Evolutionary conservation across 495 filamentous ascomycete genomes (phyloP).

Genomic region (Penicillium turbatum): DNA sequence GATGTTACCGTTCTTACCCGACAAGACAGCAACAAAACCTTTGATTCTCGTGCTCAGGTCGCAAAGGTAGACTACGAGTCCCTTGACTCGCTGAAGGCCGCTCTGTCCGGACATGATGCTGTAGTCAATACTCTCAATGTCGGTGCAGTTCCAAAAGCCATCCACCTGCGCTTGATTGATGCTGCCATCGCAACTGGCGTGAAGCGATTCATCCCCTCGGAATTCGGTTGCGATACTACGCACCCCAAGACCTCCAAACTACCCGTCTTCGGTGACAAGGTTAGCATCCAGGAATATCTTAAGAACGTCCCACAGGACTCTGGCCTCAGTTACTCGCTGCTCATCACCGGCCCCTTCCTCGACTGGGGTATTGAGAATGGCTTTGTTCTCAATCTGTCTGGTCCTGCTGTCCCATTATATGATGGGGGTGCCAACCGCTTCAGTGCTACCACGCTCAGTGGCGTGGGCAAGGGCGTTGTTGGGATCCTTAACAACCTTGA

Average conservation of each 20-base stretch:
- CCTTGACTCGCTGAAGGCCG: conserved; percentile 41
- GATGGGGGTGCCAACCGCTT: conserved; percentile 52
- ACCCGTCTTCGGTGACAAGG: conserved; percentile 47
- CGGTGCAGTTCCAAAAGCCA: conserved; percentile 20
- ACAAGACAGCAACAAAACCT: conserved; percentile 30
- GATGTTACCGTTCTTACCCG: conserved; percentile 57
- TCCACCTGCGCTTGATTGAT: conserved; percentile 52
- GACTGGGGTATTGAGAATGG: conserved; percentile 45
- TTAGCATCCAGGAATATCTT: conserved; percentile 46
- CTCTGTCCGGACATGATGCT: conserved; percentile 37
- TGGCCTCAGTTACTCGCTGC: conserved; percentile 46
- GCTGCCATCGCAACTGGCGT: conserved; percentile 57
- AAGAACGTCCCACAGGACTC: conserved; percentile 32
- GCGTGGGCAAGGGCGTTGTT: conserved; percentile 46
- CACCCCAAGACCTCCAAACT: conserved; percentile 35
- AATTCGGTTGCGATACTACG: conserved; percentile 54
- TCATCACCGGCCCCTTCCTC: conserved; percentile 50
- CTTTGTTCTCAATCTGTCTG: conserved; percentile 38
- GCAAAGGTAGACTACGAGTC: conserved; percentile 54
- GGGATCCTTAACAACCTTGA: conserved; percentile 48
- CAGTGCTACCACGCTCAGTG: conserved; percentile 43
- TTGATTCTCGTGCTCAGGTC: conserved; percentile 38
- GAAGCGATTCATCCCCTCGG: conserved; percentile 59
- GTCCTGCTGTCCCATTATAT: conserved; percentile 42
- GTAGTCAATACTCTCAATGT: conserved; percentile 34